Percentiles rank a stretch among this genome's conserved stretches.
These are phyloP conservation scores for Nemania bipapillata DNA, from an alignment of 2,329 filamentous ascomycete genomes.

Conservation along the genomic window DNA sequence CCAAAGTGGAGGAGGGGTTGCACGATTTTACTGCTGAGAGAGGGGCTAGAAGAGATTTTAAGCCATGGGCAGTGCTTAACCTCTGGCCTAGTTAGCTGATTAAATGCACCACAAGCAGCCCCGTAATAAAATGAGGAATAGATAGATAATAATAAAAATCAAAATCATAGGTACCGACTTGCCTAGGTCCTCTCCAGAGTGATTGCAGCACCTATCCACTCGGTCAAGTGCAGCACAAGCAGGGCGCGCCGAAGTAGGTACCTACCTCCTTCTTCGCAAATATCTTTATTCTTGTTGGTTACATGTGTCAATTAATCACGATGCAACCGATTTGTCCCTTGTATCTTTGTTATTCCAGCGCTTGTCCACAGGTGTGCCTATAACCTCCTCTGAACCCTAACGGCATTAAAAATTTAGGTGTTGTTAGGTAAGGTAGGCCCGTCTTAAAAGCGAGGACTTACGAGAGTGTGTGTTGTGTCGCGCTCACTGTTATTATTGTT, in stretches of 20 bases:
- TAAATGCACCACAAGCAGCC: constrained; percentile 22
- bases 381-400: too few relatives aligned
- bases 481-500: neutral
- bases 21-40: constrained; percentile 17
- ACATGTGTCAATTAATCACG: neutral
- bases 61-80: constrained; percentile 13
- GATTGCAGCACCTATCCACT: constrained; percentile 25
- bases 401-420: too few relatives aligned
- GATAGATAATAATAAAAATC: constrained; percentile 6
- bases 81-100: constrained; percentile 19
- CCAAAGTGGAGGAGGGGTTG: constrained; percentile 21
- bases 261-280: too few relatives aligned
- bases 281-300: neutral
- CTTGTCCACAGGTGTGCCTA: neutral
- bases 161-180: constrained; percentile 1
- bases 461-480: neutral
- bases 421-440: neutral
- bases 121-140: constrained; percentile 25
- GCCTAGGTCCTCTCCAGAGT: constrained; percentile 17
- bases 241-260: neutral
- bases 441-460: neutral
- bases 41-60: constrained; percentile 33
- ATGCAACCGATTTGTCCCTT: neutral
- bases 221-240: constrained; percentile 1
- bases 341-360: neutral